Evolutionary conservation across 495 filamentous ascomycete species (phyloP), one percentile per base, ranked within the genome.

Genomic region (Haplographium delicatum): DNA sequence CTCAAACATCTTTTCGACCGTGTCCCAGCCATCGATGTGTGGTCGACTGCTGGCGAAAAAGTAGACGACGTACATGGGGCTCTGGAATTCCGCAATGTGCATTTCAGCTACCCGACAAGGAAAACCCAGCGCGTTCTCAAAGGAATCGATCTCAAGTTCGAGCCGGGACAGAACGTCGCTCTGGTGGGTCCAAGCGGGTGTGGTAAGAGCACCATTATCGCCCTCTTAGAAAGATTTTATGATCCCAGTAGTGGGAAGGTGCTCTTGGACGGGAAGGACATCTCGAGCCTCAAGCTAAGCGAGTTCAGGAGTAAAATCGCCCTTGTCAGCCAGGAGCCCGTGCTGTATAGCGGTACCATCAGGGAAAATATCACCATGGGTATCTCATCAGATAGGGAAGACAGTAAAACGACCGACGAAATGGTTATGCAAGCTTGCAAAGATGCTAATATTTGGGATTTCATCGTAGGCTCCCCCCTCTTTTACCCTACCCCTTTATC

Each of bases 321-420:
- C 8, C 78, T 94, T 41, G 88, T 94, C 15, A 83, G 80, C 47
- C 88, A 94, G 58, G 89, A 94, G 54, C 86, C 88, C 7, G 91
- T 84, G 4, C 67, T 82, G n/a, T 80, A 79, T 50, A 68, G 74
- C 43, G 78, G 77, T 13, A 76, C 58, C 19, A 68, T 80, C 22
- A 64, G 64, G 33, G 75, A 75, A 60, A 80, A 81, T 60, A 65
- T 80, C 15, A 58, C 90, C 4, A 70, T 91, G 7, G 85, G 85
- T 25, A 71, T 72, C 10, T n/a, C n/a, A n/a, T n/a, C n/a, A n/a
- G 74, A 77, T 38, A 65, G 66, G 6, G 78, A 83, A 8, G 73
- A 83, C 37, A 1, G 16, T 43, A 73, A 84, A 18, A 62, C 75
- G 0, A 85, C 91, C 33, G 84, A 81, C 31, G 72, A 72, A 25